Percentiles rank a stretch among this genome's conserved stretches.
Evolutionary conservation across 1,284 basidiomycete genomes (phyloP).

Genomic region (Meira miltonrushii): DNA sequence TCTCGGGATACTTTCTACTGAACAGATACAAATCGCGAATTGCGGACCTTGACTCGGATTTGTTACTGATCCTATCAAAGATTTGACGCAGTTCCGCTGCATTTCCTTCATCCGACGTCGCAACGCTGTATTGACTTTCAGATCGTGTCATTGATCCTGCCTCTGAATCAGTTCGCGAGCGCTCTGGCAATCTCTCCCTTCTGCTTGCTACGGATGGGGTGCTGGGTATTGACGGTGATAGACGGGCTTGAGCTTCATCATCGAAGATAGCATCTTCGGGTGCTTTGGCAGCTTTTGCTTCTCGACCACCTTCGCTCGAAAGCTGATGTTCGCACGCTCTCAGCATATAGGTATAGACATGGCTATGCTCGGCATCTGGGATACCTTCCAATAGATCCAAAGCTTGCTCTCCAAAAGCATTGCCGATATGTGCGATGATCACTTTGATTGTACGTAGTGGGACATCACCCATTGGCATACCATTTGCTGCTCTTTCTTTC

Average conservation of each 20-base stretch:
- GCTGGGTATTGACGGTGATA: neutral
- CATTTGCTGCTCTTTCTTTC: slow-evolving; percentile 80
- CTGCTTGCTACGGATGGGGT: too few species aligned
- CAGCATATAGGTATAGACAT: slow-evolving; percentile 46
- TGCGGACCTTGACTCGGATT: slow-evolving; percentile 75
- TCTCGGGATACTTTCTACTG: slow-evolving; percentile 83
- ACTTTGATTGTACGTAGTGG: slow-evolving; percentile 88
- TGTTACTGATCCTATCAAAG: slow-evolving; percentile 77
- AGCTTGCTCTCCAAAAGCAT: slow-evolving; percentile 37
- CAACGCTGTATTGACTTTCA: slow-evolving; percentile 54
- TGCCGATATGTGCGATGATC: slow-evolving; percentile 54
- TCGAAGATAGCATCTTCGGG: slow-evolving; percentile 60
- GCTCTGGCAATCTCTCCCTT: neutral
- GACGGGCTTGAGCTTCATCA: neutral
- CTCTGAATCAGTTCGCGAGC: neutral
- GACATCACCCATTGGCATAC: slow-evolving; percentile 91
- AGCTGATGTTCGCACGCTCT: slow-evolving; percentile 14
- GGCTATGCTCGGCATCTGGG: slow-evolving; percentile 40
- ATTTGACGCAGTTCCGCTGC: slow-evolving; percentile 74
- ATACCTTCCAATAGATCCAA: slow-evolving; percentile 41
- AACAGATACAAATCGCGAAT: slow-evolving; percentile 95
- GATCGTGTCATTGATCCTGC: neutral
- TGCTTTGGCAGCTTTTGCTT: slow-evolving; percentile 53
- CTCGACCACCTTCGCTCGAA: slow-evolving; percentile 17
- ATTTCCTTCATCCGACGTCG: too few species aligned